A percentile compares a stretch with the other conserved stretches of the same genome.
phyloP scores from a whole-genome alignment of 306 rosid species.

The Fragaria nilgerrensis region DNA sequence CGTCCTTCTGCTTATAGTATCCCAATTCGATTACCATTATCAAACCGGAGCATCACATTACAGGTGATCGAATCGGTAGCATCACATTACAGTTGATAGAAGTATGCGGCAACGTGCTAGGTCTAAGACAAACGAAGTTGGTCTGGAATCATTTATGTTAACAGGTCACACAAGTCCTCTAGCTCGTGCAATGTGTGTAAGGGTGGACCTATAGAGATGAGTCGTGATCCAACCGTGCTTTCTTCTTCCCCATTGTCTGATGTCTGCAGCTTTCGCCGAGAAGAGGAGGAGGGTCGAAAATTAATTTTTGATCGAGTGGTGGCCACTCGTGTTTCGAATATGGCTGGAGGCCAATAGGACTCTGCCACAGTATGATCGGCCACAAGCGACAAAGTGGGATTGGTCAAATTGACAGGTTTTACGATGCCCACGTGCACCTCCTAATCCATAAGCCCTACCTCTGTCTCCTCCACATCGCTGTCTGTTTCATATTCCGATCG shows the following conservation, averaged over 20 bases:
- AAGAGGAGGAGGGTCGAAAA: not conserved
- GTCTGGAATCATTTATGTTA: too few relatives aligned
- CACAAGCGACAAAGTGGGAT: slow-evolving; percentile 10
- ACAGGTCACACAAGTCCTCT: not conserved
- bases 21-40: too few relatives aligned
- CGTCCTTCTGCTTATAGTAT: not conserved
- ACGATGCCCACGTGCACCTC: slow-evolving; percentile 47
- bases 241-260: not conserved
- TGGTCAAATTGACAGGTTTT: slow-evolving; percentile 54
- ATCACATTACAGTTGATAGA: too few relatives aligned
- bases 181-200: slow-evolving; percentile 25
- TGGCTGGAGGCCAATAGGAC: slow-evolving; percentile 3
- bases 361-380: slow-evolving; percentile 16
- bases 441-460: slow-evolving; percentile 14
- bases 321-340: not conserved
- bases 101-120: too few relatives aligned
- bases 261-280: not conserved
- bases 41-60: too few relatives aligned
- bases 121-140: too few relatives aligned
- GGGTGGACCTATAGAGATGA: not conserved
- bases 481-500: slow-evolving; percentile 25
- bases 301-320: not conserved
- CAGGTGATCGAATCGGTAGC: too few relatives aligned
- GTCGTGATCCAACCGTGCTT: slow-evolving; percentile 17
- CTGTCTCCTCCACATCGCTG: not conserved